These are phyloP conservation scores for Bryoglossum gracile DNA, from an alignment of 495 filamentous ascomycete genomes.

Conservation along the genomic window DNA sequence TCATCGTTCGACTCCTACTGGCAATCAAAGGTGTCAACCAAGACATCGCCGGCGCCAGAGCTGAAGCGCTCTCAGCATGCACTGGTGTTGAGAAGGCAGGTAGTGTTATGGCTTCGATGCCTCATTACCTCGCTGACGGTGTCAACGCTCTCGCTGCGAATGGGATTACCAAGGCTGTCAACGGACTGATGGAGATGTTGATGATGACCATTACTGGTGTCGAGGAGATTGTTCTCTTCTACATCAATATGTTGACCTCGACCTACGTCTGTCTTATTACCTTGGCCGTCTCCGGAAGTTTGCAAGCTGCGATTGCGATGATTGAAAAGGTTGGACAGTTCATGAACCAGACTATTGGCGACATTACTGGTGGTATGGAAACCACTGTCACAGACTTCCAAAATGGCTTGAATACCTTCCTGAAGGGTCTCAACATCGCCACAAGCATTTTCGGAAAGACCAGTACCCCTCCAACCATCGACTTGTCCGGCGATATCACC, in stretches of 20 bases:
- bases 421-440: slow-evolving; percentile 28
- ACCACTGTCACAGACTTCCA: slow-evolving; percentile 49
- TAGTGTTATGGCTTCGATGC: slow-evolving; percentile 95
- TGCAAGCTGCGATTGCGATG: slow-evolving; percentile 60
- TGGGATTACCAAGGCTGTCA: slow-evolving; percentile 69
- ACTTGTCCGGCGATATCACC: slow-evolving; percentile 52
- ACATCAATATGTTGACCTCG: slow-evolving; percentile 79
- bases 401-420: slow-evolving; percentile 52
- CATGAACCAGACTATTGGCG: slow-evolving; percentile 64
- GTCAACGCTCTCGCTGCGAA: slow-evolving; percentile 78
- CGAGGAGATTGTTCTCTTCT: slow-evolving; percentile 81
- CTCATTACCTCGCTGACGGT: slow-evolving; percentile 80
- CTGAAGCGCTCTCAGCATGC: slow-evolving; percentile 79
- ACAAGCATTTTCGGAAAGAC: slow-evolving; percentile 36
- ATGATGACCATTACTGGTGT: slow-evolving; percentile 71
- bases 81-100: slow-evolving; percentile 89
- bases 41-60: slow-evolving; percentile 66
- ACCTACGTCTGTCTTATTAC: slow-evolving; percentile 85
- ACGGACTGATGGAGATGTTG: slow-evolving; percentile 68
- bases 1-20: slow-evolving; percentile 73
- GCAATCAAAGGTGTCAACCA: slow-evolving; percentile 61
- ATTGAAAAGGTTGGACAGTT: slow-evolving; percentile 63
- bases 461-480: slow-evolving; percentile 37
- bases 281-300: slow-evolving; percentile 67
- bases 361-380: slow-evolving; percentile 55